Base-by-base conservation (phyloP, 306 rosid species). In the Senna tora region DNA sequence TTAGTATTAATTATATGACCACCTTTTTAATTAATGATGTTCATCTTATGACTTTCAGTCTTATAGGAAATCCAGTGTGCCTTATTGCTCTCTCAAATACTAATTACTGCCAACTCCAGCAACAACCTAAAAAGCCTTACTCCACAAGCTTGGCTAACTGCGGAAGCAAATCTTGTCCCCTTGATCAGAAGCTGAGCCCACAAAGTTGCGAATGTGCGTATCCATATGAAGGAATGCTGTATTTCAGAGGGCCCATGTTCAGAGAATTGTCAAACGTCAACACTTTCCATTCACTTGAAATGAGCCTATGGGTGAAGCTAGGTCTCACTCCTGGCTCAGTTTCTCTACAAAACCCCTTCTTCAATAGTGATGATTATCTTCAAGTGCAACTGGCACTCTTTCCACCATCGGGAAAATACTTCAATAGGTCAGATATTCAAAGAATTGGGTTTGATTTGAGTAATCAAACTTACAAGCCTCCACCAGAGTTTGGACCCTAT, bases 401-500 rank as follows among this genome's bases (percentile, higher is more conserved):
- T 77, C 97, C 97, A 16, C 78, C 96, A 20, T 21, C 77, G 2
- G 96, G 88, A 47, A 59, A 69, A 46, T 67, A 81, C 60, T 95
- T 95, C 73, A 95, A 81, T 51, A 76, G 96, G 75, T 81, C 93
- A 10, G 96, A 89, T 50, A 69, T 95, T 79, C 84, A 75, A 66
- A 88, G 96, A 79, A 82, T 95, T 56, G 99, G 99, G 65, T 95
- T 89, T 79, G 75, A 82, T 6, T 34, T 95, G 86, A 88, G 84
- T 71, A 87, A 86, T 67, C 99, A 95, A 87, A 91, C 88, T 17
- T 89, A 84, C 84, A 91, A 91, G 84, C 99, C 96, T 20, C 99
- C 99, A 0, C 4, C 0, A 0, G 77, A 60, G 57, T 89, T 95
- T 75, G 99, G 97, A 75, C 99, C 99, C 33, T 95, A 79, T 75